These are phyloP conservation scores for Pythium vanterpoolii DNA, from an alignment of 352 stramenopile genomes.

Conservation along the genomic window DNA sequence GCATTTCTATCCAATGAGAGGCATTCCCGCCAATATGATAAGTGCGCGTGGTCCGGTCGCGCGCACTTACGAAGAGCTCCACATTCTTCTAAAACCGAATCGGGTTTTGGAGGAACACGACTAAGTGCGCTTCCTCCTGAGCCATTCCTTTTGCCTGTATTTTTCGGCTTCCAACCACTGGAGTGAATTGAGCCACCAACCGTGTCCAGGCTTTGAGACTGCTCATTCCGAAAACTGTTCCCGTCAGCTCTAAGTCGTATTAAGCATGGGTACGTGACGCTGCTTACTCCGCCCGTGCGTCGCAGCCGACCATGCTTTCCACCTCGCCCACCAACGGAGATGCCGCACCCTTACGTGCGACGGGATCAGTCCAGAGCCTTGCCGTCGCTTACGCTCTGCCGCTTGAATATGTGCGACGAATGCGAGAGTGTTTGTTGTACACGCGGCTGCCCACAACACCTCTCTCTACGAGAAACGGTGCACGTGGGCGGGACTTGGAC, in stretches of 20 bases:
- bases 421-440: background rate
- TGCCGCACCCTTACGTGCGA: slow-evolving; percentile 24
- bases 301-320: slow-evolving; percentile 26
- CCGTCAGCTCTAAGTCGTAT: slow-evolving; percentile 47
- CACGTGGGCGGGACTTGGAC: slow-evolving; percentile 29
- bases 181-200: slow-evolving; percentile 13
- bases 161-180: slow-evolving; percentile 23
- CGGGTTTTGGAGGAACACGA: slow-evolving; percentile 13
- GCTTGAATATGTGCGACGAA: slow-evolving; percentile 4
- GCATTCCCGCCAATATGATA: slow-evolving; percentile 28
- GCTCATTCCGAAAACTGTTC: slow-evolving; percentile 81
- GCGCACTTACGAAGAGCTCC: slow-evolving; percentile 16
- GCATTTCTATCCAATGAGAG: slow-evolving; percentile 31
- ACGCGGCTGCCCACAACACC: slow-evolving; percentile 4
- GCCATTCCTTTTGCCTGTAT: slow-evolving; percentile 23
- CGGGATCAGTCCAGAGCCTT: slow-evolving; percentile 21
- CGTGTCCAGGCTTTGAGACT: background rate
- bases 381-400: slow-evolving; percentile 4
- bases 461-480: background rate
- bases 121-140: slow-evolving; percentile 28
- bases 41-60: slow-evolving; percentile 1
- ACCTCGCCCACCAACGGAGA: slow-evolving; percentile 30
- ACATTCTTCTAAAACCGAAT: slow-evolving; percentile 9
- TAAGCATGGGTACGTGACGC: slow-evolving; percentile 83
- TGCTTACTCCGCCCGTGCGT: slow-evolving; percentile 13